Evolutionary conservation across 768 basidiomycete species (phyloP).

Genomic region (Cystofilobasidium capitatum): DNA sequence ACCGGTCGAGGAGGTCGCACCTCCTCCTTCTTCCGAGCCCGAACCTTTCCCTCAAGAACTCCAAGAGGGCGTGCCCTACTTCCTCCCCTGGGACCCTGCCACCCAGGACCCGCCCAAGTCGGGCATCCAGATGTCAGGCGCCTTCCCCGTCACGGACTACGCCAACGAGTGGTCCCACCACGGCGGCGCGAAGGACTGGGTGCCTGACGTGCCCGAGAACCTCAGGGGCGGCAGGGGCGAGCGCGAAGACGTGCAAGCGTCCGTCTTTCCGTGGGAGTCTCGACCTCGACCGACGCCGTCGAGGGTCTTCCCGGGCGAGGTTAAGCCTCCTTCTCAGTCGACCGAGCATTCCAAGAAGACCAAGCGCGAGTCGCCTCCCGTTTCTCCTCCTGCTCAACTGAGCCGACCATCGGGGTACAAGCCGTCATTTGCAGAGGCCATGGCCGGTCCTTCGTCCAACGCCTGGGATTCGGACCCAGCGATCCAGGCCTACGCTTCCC

Average conservation of each 20-base stretch:
- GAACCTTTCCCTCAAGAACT: conserved; percentile 35
- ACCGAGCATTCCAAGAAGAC: not conserved
- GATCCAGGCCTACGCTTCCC: conserved; percentile 60
- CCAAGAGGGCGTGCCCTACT: conserved; percentile 48
- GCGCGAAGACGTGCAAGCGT: conserved; percentile 42
- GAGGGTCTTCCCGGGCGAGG: conserved; percentile 40
- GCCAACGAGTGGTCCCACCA: conserved; percentile 12
- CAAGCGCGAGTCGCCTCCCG: conserved; percentile 14
- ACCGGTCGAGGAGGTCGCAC: conserved; percentile 13
- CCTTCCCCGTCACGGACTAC: conserved; percentile 12
- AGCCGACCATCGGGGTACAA: conserved; percentile 53
- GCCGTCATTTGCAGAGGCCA: conserved; percentile 41
- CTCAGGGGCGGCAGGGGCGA: conserved; percentile 36
- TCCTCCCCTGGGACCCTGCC: conserved; percentile 75
- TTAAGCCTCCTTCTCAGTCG: conserved; percentile 36
- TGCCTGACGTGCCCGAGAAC: conserved; percentile 21
- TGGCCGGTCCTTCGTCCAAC: conserved; percentile 52
- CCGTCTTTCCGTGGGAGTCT: conserved; percentile 95
- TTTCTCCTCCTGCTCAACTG: conserved; percentile 30
- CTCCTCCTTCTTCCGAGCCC: conserved; percentile 40
- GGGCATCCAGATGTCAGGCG: conserved; percentile 18
- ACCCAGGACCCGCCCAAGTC: conserved; percentile 34
- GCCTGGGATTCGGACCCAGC: conserved; percentile 77
- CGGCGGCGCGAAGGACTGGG: conserved; percentile 12
- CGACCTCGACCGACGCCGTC: conserved; percentile 29